Percentiles rank a stretch among this genome's conserved stretches.
Conservation (phyloP, 2,329 filamentous ascomycete genomes). For the Exserohilum rostratum region DNA sequence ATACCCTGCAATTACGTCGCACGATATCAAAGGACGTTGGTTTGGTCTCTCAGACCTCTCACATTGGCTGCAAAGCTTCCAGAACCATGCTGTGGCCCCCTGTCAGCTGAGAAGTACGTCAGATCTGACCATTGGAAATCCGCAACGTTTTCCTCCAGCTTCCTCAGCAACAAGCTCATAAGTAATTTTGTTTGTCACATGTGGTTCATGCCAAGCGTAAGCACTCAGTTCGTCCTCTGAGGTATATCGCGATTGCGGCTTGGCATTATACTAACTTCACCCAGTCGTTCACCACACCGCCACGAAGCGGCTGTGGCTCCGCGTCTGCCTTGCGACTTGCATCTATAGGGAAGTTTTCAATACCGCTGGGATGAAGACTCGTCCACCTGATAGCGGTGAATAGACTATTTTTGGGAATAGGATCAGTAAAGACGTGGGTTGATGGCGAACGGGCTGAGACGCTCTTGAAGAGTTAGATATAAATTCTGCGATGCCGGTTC, state of each 20-base stretch:
- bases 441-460: neutral
- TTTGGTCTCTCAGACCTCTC: neutral
- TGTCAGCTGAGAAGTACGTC: constrained; percentile 13
- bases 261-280: neutral
- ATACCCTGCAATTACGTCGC: neutral
- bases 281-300: constrained; percentile 8
- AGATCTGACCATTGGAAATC: constrained; percentile 7
- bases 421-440: neutral
- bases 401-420: neutral
- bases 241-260: neutral
- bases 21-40: neutral
- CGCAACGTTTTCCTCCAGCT: neutral
- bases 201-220: constrained; percentile 8
- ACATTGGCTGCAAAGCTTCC: constrained; percentile 1
- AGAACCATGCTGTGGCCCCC: neutral
- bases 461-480: neutral
- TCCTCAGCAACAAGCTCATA: neutral
- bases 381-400: constrained; percentile 2
- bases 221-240: neutral
- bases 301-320: neutral
- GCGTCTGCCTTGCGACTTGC: constrained; percentile 2
- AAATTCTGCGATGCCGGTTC: neutral
- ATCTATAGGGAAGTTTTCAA: neutral
- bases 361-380: neutral
- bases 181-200: constrained; percentile 3